Percentiles rank a stretch among this genome's conserved stretches.
Conservation (phyloP, 108 stramenopile species). For the Seminavis robusta region DNA sequence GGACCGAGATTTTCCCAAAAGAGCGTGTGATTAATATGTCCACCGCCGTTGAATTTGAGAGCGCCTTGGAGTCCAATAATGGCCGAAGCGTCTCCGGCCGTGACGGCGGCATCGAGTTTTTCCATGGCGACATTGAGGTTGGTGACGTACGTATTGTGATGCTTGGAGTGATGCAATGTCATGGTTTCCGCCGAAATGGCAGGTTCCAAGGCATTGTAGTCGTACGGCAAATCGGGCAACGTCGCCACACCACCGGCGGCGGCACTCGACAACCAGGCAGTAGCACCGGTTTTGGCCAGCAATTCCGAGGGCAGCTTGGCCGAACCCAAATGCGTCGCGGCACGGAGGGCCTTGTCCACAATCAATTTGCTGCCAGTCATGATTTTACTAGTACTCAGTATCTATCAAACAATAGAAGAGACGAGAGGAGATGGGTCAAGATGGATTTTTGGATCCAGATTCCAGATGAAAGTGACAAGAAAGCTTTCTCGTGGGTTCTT, state of each 20-base stretch:
- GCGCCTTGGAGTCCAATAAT: constrained; percentile 79
- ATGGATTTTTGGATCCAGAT: too few relatives aligned
- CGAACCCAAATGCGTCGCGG: constrained; percentile 67
- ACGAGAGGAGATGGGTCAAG: too few relatives aligned
- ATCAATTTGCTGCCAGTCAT: constrained; percentile 52
- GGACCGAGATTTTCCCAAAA: too few relatives aligned
- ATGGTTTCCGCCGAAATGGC: constrained; percentile 90
- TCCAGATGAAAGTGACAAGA: too few relatives aligned
- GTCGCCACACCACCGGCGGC: constrained; percentile 49
- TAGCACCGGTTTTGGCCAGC: too few relatives aligned
- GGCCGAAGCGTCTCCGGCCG: constrained; percentile 68
- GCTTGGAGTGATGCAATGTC: constrained; percentile 93
- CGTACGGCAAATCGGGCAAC: constrained; percentile 90
- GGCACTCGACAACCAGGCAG: too few relatives aligned
- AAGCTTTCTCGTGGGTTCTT: too few relatives aligned
- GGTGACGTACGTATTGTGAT: constrained; percentile 92
- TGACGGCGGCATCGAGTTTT: constrained; percentile 79
- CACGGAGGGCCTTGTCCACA: constrained; percentile 69
- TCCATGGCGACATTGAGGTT: constrained; percentile 88
- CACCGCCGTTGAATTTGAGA: constrained; percentile 98
- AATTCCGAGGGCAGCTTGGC: constrained; percentile 62
- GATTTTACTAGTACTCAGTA: too few relatives aligned
- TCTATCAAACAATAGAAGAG: too few relatives aligned
- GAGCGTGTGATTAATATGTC: constrained; percentile 95
- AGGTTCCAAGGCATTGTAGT: constrained; percentile 88